Percentiles rank a stretch among this genome's conserved stretches.
These are phyloP conservation scores for Boletus huronensis DNA, from an alignment of 768 basidiomycete species.

Conservation along the genomic window DNA sequence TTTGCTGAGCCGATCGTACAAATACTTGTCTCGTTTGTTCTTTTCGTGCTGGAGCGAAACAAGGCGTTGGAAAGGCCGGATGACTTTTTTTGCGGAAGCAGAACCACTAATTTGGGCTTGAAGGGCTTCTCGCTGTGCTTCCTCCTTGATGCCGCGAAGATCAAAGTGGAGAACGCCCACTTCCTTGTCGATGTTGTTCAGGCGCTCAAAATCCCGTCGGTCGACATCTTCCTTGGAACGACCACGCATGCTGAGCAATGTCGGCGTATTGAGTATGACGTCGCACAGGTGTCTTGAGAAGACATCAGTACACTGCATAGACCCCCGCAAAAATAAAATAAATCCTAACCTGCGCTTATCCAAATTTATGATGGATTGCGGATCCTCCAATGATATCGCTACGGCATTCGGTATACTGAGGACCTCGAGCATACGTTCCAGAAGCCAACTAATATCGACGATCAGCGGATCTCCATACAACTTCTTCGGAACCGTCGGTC, in stretches of 20 bases:
- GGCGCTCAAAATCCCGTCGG: conserved; percentile 66
- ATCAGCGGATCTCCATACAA: conserved; percentile 52
- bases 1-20: conserved; percentile 65
- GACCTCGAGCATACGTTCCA: conserved; percentile 79
- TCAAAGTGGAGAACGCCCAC: conserved; percentile 61
- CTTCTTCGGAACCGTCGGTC: conserved; percentile 44
- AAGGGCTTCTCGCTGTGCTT: conserved; percentile 62
- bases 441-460: conserved; percentile 77
- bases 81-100: conserved; percentile 48
- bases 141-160: conserved; percentile 69
- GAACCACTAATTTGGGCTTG: conserved; percentile 42
- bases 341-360: conserved; percentile 71
- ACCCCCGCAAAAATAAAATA: background rate
- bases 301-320: conserved; percentile 9
- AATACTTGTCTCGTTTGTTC: conserved; percentile 68
- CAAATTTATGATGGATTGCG: conserved; percentile 66
- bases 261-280: conserved; percentile 54
- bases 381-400: conserved; percentile 50
- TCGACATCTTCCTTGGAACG: conserved; percentile 54
- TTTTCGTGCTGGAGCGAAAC: conserved; percentile 74
- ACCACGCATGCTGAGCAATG: conserved; percentile 40
- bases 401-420: conserved; percentile 71
- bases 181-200: conserved; percentile 74
- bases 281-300: conserved; percentile 59
- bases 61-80: conserved; percentile 64